Percentiles rank a stretch among this genome's conserved stretches.
Conservation (phyloP, 371 early-diverging fungal genomes). For the Rhizopus arrhizus region DNA sequence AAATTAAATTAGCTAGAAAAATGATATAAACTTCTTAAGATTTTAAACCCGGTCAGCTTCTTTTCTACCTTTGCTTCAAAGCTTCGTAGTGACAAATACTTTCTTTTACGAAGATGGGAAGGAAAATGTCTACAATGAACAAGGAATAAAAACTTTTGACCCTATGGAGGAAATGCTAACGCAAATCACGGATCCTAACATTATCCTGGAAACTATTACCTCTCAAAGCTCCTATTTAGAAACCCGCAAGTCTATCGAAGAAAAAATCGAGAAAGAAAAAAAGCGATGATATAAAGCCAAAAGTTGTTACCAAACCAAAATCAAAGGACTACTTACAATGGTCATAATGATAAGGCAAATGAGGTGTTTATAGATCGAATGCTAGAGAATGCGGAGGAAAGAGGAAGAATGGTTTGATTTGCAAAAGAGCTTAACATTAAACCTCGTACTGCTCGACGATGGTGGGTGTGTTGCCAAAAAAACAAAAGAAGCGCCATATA, state of each 20-base stretch:
- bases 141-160: conserved; percentile 12
- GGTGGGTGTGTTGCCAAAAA: conserved; percentile 13
- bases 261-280: conserved; percentile 12
- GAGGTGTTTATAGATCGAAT: conserved; percentile 17
- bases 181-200: conserved; percentile 12
- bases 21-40: no score
- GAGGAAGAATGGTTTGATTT: conserved; percentile 5
- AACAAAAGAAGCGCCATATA: conserved; percentile 16
- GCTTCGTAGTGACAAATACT: no score
- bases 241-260: background rate
- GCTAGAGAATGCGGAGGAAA: conserved; percentile 11
- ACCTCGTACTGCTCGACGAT: no score
- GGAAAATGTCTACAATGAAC: conserved; percentile 18
- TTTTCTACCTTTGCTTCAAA: no score
- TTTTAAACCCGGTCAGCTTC: no score
- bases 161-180: conserved; percentile 20
- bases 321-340: no score
- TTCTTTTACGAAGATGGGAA: conserved; percentile 20
- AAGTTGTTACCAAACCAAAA: conserved; percentile 9
- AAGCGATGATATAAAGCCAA: conserved; percentile 11
- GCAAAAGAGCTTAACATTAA: conserved; percentile 11
- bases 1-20: no score
- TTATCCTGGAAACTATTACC: conserved; percentile 20
- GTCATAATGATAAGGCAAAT: conserved; percentile 11
- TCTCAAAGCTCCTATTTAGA: conserved; percentile 13